Percentiles rank a stretch among this genome's conserved stretches.
These are phyloP conservation scores for Monascus ruber DNA, from an alignment of 2,329 filamentous ascomycete genomes.

Conservation along the genomic window DNA sequence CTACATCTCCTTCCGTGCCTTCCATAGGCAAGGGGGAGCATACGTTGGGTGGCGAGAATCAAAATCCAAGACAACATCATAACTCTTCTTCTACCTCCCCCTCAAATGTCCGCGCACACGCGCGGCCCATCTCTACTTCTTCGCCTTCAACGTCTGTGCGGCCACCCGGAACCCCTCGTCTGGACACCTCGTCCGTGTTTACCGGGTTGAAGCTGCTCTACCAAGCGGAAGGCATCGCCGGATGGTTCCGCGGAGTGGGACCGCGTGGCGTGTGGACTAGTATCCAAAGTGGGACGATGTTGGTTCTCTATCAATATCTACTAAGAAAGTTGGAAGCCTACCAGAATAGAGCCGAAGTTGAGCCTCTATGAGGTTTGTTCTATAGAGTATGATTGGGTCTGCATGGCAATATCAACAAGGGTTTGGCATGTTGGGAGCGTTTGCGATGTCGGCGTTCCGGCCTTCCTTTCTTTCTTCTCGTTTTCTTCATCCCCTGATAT, in stretches of 20 bases:
- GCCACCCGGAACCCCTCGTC: conserved; percentile 62
- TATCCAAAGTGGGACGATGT: conserved; percentile 91
- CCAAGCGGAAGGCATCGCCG: conserved; percentile 71
- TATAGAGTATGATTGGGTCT: too few relatives aligned
- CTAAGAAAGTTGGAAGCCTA: conserved; percentile 62
- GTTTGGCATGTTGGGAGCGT: too few relatives aligned
- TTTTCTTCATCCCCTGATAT: too few relatives aligned
- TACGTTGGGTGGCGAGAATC: too few relatives aligned
- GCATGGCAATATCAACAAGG: too few relatives aligned
- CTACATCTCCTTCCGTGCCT: conserved; percentile 19
- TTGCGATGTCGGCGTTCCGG: too few relatives aligned
- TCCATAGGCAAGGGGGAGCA: conserved; percentile 9
- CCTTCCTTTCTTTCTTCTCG: too few relatives aligned
- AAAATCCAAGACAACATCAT: conserved; percentile 12
- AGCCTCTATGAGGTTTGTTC: conserved; percentile 5
- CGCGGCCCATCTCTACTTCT: conserved; percentile 74
- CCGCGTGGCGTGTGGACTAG: conserved; percentile 93
- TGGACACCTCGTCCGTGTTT: conserved; percentile 83
- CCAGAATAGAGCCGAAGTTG: conserved; percentile 16
- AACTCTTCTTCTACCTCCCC: conserved; percentile 13
- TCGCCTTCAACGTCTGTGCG: conserved; percentile 75
- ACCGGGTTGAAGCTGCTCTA: conserved; percentile 81
- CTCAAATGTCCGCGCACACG: conserved; percentile 39
- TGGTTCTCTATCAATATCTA: conserved; percentile 86
- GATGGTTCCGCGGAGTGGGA: conserved; percentile 90